phyloP scores from a whole-genome alignment of 352 stramenopile genomes.

The Labyrinthula sp. region DNA sequence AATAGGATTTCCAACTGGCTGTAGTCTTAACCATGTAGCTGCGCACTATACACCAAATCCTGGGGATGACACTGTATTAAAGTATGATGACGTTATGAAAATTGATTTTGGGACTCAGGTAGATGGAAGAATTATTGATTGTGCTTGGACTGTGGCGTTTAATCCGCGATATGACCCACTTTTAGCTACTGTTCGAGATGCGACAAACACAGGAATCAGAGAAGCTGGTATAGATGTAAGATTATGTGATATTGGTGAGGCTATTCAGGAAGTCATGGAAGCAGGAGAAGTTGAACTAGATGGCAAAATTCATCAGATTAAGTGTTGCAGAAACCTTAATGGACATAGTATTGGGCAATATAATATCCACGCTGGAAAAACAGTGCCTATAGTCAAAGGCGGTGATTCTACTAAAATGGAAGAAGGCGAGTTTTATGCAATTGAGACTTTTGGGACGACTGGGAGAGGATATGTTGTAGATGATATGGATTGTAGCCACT shows the following conservation, averaged over 20 bases:
- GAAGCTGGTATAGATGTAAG: slow-evolving; percentile 76
- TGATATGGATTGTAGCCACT: slow-evolving; percentile 85
- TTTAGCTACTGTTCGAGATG: slow-evolving; percentile 64
- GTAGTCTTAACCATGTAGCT: slow-evolving; percentile 83
- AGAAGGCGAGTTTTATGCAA: slow-evolving; percentile 86
- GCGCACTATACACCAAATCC: slow-evolving; percentile 90
- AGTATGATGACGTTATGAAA: slow-evolving; percentile 91
- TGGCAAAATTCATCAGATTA: slow-evolving; percentile 76
- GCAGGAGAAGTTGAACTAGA: slow-evolving; percentile 86
- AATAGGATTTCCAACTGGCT: slow-evolving; percentile 83
- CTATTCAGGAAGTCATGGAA: slow-evolving; percentile 92
- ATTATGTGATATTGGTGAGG: slow-evolving; percentile 74
- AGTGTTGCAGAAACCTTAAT: slow-evolving; percentile 87
- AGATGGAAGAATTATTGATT: slow-evolving; percentile 83
- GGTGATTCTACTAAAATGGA: slow-evolving; percentile 81
- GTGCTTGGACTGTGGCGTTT: slow-evolving; percentile 83
- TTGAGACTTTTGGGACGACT: slow-evolving; percentile 80
- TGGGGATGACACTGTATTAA: slow-evolving; percentile 71
- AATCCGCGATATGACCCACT: slow-evolving; percentile 75
- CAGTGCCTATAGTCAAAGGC: slow-evolving; percentile 81
- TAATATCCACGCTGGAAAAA: slow-evolving; percentile 85
- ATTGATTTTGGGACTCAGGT: slow-evolving; percentile 91
- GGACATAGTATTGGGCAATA: slow-evolving; percentile 91
- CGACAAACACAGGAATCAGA: slow-evolving; percentile 72
- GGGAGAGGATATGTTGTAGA: slow-evolving; percentile 60